Percentiles rank a stretch among this genome's conserved stretches.
phyloP scores from a whole-genome alignment of 345 rosid species.

The Citrus sinensis region DVS_A1.0 CM039167.1:3195501-3196000 shows the following conservation, averaged over 20 bases:
- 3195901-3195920: too few relatives aligned
- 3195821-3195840: conserved; percentile 10
- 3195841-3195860: too few relatives aligned
- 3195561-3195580: too few relatives aligned
- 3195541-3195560: too few relatives aligned
- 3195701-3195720: conserved; percentile 16
- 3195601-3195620: not conserved
- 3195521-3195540: too few relatives aligned
- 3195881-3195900: too few relatives aligned
- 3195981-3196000: not conserved
- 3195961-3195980: conserved; percentile 20
- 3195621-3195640: conserved; percentile 7
- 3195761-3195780: conserved; percentile 15
- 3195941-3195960: too few relatives aligned
- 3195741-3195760: not conserved
- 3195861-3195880: too few relatives aligned
- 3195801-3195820: conserved; percentile 8
- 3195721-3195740: conserved; percentile 11
- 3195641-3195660: conserved; percentile 19
- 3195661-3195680: conserved; percentile 15
- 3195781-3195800: conserved; percentile 11
- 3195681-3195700: not conserved
- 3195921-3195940: too few relatives aligned
- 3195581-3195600: not conserved
- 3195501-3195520: too few relatives aligned